Evolutionary conservation across 495 filamentous ascomycete species (phyloP), one percentile per base, ranked within the genome.

Genomic region (Penicilliopsis zonata): DNA sequence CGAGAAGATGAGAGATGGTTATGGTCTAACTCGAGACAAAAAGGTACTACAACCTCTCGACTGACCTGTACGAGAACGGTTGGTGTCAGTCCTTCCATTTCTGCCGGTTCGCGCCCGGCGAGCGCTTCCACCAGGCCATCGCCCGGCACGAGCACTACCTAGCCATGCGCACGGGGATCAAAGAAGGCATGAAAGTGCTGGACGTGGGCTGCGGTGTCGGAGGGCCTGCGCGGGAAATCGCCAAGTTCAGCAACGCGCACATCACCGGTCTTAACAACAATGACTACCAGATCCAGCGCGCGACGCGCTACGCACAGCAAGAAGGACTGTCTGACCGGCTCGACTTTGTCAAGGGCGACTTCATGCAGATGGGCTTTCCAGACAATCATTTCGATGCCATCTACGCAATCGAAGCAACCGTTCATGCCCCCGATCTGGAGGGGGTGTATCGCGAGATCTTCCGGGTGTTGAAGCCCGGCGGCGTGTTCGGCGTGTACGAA

Each of bases 321-420:
- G 80, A 85, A 47, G 76, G 76, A 31, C 59, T 90, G 19, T 65
- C 72, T 1, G 42, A 79, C 40, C 77, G 85, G 56, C 55, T 87
- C 38, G 67, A 65, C 37, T 88, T 79, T 43, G 74, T 79, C 23
- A 88, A 88, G 67, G 82, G 85, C 24, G 85, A 90, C 49, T 92
- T 90, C 57, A 88, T 88, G 84, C 83, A 90, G 76, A 90, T 92
- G 83, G 72, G 70, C 9, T 92, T 90, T 63, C 75, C 80, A 20
- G 67, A 78, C 37, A 76, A 83, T 57, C 64, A 56, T 17, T 92
- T 92, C 57, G 85, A 92, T 40, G 79, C 78, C 43, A 83, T 92
- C 25, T 90, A 92, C 43, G 84, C 85, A 31, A 92, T 92, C 43
- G 84, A 92, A 56, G 84, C 84, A 6, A 92, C 84, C 13, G 80